These are phyloP conservation scores for Beauveria brongniartii DNA, from an alignment of 2,329 filamentous ascomycete species.

Conservation along the genomic window DNA sequence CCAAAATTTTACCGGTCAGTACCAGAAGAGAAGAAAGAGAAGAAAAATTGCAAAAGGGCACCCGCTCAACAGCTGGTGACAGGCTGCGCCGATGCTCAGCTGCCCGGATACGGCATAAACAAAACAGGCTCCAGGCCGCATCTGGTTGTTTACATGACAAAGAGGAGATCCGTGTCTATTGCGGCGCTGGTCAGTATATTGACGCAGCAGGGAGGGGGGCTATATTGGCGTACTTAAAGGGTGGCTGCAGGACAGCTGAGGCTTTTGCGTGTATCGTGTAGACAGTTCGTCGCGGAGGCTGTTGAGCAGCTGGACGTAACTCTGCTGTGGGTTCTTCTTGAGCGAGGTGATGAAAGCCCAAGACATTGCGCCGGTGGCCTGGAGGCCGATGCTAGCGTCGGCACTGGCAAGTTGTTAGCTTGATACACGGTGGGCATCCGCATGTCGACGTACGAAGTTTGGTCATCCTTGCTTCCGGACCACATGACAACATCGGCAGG, in stretches of 20 bases:
- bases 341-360: constrained; percentile 92
- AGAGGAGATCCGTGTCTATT: constrained; percentile 53
- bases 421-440: background rate
- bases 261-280: constrained; percentile 86
- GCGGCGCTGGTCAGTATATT: constrained; percentile 16
- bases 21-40: background rate
- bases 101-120: background rate
- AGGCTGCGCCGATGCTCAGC: background rate
- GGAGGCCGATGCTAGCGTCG: constrained; percentile 82
- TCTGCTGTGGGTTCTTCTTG: constrained; percentile 96
- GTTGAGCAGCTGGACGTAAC: constrained; percentile 93
- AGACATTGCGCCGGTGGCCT: constrained; percentile 96
- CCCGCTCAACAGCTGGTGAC: background rate
- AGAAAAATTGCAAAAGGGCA: background rate
- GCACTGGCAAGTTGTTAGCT: constrained; percentile 47
- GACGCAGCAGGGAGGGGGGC: constrained; percentile 16
- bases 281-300: constrained; percentile 89
- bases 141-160: constrained; percentile 44
- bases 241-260: constrained; percentile 94
- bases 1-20: constrained; percentile 2
- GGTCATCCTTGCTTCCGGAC: constrained; percentile 92
- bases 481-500: constrained; percentile 96
- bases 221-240: constrained; percentile 65
- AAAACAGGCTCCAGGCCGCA: background rate
- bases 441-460: constrained; percentile 66